These are phyloP conservation scores for Thielaviopsis ethacetica DNA, from an alignment of 2,329 filamentous ascomycete species.

Conservation along the genomic window DNA sequence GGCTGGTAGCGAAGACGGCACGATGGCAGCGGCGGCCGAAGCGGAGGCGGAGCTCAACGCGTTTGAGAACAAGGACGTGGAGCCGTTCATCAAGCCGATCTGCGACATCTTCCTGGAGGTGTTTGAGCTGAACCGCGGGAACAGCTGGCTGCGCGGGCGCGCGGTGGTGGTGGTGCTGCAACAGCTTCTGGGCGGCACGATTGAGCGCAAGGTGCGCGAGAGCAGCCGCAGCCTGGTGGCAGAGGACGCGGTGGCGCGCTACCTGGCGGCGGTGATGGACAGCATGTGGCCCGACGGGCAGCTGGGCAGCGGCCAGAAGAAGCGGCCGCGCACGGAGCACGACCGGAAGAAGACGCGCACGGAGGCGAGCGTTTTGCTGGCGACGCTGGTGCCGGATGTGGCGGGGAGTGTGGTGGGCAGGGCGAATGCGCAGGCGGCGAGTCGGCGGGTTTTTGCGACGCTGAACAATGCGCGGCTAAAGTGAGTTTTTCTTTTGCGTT, in stretches of 20 bases:
- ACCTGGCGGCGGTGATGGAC: constrained; percentile 56
- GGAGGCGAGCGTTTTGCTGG: constrained; percentile 78
- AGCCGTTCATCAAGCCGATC: constrained; percentile 96
- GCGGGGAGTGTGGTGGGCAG: constrained; percentile 86
- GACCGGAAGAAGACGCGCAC: constrained; percentile 70
- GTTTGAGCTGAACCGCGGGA: constrained; percentile 86
- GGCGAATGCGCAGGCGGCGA: constrained; percentile 79
- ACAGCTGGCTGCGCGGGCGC: constrained; percentile 91
- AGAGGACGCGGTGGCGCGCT: constrained; percentile 63
- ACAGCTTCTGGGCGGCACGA: constrained; percentile 86
- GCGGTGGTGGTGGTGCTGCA: constrained; percentile 94
- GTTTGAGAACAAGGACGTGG: constrained; percentile 75
- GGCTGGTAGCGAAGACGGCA: constrained; percentile 34
- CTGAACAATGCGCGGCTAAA: constrained; percentile 85
- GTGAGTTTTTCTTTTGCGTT: constrained; percentile 32
- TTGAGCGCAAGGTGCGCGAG: constrained; percentile 88
- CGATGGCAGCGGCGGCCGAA: constrained; percentile 45
- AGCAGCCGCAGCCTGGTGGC: constrained; percentile 56
- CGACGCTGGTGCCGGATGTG: constrained; percentile 77
- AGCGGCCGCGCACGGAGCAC: constrained; percentile 44
- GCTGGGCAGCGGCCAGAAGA: constrained; percentile 30
- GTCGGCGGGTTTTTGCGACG: constrained; percentile 73
- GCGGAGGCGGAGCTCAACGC: constrained; percentile 88
- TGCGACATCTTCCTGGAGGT: constrained; percentile 94
- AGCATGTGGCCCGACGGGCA: constrained; percentile 67